Conservation (phyloP, 2,329 filamentous ascomycete species). For the Pseudogymnoascus sp. region DNA sequence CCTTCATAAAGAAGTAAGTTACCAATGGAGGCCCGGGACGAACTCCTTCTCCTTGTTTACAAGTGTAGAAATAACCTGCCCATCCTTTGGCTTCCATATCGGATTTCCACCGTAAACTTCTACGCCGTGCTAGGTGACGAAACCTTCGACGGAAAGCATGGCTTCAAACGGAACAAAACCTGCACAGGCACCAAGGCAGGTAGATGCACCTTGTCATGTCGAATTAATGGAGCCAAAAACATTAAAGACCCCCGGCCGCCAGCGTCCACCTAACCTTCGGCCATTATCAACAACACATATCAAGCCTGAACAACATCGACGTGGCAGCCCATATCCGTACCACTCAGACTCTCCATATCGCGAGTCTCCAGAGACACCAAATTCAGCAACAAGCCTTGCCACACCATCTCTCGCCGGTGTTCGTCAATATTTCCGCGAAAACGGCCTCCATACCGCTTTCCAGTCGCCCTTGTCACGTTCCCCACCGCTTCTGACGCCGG, state of each 20-base stretch:
- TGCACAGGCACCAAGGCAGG: background rate
- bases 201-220: background rate
- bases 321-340: background rate
- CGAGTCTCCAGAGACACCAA: slow-evolving; percentile 3
- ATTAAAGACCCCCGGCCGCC: background rate
- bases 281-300: slow-evolving; percentile 8
- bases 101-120: background rate
- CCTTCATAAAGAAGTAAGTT: background rate
- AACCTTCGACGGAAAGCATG: background rate
- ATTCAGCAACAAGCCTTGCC: slow-evolving; percentile 1
- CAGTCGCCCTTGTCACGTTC: background rate
- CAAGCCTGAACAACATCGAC: background rate
- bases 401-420: background rate
- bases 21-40: background rate
- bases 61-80: slow-evolving; percentile 1
- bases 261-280: slow-evolving; percentile 6
- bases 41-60: background rate
- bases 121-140: background rate
- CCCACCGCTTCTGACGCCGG: background rate
- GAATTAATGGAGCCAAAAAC: background rate
- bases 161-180: slow-evolving; percentile 2
- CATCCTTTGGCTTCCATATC: background rate
- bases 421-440: slow-evolving; percentile 10
- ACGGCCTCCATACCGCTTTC: slow-evolving; percentile 4
- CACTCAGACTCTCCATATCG: background rate